Percentiles rank a stretch among this genome's conserved stretches.
Evolutionary conservation across 495 filamentous ascomycete species (phyloP).

Genomic region (Xylaria castorea): DNA sequence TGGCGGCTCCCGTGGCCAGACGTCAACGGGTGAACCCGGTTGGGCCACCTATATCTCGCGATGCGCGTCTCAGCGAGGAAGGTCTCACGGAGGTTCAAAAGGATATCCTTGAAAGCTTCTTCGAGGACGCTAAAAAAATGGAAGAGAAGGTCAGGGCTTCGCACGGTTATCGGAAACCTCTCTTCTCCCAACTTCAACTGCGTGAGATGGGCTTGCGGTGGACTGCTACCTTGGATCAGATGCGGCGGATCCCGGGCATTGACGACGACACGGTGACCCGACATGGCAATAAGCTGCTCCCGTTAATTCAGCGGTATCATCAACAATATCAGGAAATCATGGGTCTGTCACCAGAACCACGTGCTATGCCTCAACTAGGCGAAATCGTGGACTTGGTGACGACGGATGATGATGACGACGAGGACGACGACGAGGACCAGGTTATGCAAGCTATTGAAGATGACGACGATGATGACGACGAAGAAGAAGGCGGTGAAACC

Average conservation of each 20-base stretch:
- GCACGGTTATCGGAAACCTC: constrained; percentile 66
- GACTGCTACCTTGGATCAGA: constrained; percentile 62
- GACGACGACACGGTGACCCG: constrained; percentile 70
- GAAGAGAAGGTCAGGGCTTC: constrained; percentile 71
- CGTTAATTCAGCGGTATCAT: constrained; percentile 64
- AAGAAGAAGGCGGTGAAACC: constrained; percentile 46
- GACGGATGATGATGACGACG: constrained; percentile 65
- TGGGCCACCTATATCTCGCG: constrained; percentile 75
- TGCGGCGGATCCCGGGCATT: constrained; percentile 73
- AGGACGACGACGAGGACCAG: constrained; percentile 50
- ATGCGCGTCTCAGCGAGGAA: constrained; percentile 67
- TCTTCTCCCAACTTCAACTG: constrained; percentile 78
- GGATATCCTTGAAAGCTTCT: constrained; percentile 65
- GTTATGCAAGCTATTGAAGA: constrained; percentile 54
- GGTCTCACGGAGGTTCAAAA: constrained; percentile 57
- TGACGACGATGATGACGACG: constrained; percentile 46
- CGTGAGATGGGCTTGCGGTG: constrained; percentile 86
- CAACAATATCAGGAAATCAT: constrained; percentile 67
- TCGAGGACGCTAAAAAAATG: constrained; percentile 71
- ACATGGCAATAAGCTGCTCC: constrained; percentile 73
- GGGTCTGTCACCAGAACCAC: constrained; percentile 29
- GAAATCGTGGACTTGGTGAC: constrained; percentile 70
- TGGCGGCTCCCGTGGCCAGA: constrained; percentile 49
- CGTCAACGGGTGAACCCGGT: constrained; percentile 42
- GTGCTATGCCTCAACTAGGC: constrained; percentile 19